These are phyloP conservation scores for Wickerhamomyces chambardii DNA, from an alignment of 805 yeast species.

Conservation along the genomic window DNA sequence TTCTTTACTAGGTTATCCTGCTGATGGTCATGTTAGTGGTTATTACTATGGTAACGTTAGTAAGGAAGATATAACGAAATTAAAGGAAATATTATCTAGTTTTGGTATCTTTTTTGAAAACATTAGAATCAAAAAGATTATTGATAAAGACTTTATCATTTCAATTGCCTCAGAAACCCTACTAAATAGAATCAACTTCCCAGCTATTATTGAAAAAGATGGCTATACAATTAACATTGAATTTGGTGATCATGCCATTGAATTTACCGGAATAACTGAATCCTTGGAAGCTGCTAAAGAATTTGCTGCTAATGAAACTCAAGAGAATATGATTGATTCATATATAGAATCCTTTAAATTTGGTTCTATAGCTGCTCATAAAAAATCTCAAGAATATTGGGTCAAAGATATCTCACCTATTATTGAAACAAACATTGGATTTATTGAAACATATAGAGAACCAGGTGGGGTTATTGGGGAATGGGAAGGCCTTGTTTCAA, in stretches of 20 bases:
- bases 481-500: slow-evolving; percentile 88
- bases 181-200: slow-evolving; percentile 46
- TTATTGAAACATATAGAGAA: slow-evolving; percentile 88
- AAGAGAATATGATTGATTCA: slow-evolving; percentile 51
- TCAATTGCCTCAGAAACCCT: slow-evolving; percentile 58
- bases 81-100: slow-evolving; percentile 58
- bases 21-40: slow-evolving; percentile 63
- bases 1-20: slow-evolving; percentile 69
- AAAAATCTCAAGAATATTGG: slow-evolving; percentile 79
- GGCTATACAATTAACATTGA: slow-evolving; percentile 38
- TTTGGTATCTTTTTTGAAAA: slow-evolving; percentile 69
- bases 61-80: slow-evolving; percentile 52
- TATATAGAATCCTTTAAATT: slow-evolving; percentile 67
- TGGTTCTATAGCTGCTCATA: slow-evolving; percentile 81
- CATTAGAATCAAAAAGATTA: slow-evolving; percentile 57
- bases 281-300: slow-evolving; percentile 48
- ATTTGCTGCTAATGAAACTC: slow-evolving; percentile 67
- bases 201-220: slow-evolving; percentile 29
- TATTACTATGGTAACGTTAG: slow-evolving; percentile 56
- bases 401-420: slow-evolving; percentile 78
- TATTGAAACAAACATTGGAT: slow-evolving; percentile 78
- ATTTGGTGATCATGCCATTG: slow-evolving; percentile 73
- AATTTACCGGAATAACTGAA: slow-evolving; percentile 50
- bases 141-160: slow-evolving; percentile 40
- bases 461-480: slow-evolving; percentile 90